Conservation (phyloP, 148 eudicot species). For the Nepenthes mirabilis region DNA sequence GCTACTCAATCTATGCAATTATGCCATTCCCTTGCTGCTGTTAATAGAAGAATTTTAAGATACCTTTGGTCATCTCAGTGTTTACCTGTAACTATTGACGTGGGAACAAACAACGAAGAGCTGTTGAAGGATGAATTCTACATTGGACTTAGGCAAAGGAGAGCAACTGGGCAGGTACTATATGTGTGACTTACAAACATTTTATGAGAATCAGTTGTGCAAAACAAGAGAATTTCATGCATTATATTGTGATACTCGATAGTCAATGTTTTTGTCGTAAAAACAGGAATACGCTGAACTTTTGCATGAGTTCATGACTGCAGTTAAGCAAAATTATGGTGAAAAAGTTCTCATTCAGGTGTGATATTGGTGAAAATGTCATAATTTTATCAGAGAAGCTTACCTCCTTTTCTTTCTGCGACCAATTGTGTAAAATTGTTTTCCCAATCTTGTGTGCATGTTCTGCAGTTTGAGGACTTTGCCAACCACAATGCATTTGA, state of each 20-base stretch:
- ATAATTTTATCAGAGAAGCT: not conserved
- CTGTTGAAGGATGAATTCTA: slow-evolving; percentile 83
- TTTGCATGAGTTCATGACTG: slow-evolving; percentile 81
- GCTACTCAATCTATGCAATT: not conserved
- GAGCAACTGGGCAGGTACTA: slow-evolving; percentile 95
- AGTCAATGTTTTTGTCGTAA: not conserved
- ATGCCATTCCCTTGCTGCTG: not conserved
- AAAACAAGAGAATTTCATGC: not conserved
- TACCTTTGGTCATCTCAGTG: slow-evolving; percentile 36
- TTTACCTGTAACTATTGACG: slow-evolving; percentile 95
- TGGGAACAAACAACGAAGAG: slow-evolving; percentile 84
- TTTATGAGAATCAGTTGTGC: not conserved
- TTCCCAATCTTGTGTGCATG: not conserved
- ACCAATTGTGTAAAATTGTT: no score
- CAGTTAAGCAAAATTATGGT: slow-evolving; percentile 88
- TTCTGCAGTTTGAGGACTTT: slow-evolving; percentile 89
- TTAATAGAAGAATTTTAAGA: not conserved
- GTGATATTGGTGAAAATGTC: slow-evolving; percentile 5
- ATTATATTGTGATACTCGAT: not conserved
- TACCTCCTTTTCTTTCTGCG: not conserved
- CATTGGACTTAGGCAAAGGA: slow-evolving; percentile 82
- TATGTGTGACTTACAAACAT: slow-evolving; percentile 1
- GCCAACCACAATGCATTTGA: slow-evolving; percentile 96
- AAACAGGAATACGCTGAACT: slow-evolving; percentile 90
- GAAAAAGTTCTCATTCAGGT: slow-evolving; percentile 97